phyloP scores from a whole-genome alignment of 441 rosid genomes.

The Adansonia madagascariensis region DNA sequence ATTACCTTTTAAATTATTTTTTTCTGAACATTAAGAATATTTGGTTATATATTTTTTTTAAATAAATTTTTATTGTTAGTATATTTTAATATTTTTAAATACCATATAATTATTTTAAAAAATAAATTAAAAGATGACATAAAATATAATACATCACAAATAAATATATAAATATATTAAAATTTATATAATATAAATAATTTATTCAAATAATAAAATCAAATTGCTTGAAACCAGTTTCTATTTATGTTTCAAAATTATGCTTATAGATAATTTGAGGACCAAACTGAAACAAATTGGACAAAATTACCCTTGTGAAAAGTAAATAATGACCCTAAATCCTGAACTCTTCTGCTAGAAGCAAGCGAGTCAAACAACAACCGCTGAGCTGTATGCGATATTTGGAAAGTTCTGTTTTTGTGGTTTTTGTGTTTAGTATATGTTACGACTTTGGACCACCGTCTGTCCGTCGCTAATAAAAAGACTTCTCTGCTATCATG shows the following conservation, averaged over 20 bases:
- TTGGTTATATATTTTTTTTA: not conserved
- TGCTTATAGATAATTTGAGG: not conserved
- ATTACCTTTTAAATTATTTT: slow-evolving; percentile 30
- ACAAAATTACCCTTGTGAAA: slow-evolving; percentile 33
- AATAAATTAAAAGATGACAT: too few species aligned
- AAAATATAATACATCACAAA: too few species aligned
- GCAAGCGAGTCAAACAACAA: slow-evolving; percentile 21
- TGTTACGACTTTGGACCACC: slow-evolving; percentile 56
- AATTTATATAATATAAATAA: too few species aligned
- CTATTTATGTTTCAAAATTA: not conserved
- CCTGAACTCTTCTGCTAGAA: slow-evolving; percentile 37
- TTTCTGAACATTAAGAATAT: not conserved
- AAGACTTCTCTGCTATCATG: not conserved
- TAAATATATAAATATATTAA: too few species aligned
- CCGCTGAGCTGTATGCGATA: not conserved
- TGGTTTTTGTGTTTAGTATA: slow-evolving; percentile 6
- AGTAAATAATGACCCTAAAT: not conserved
- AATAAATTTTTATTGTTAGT: too few species aligned
- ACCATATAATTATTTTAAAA: too few species aligned
- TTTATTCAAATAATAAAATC: too few species aligned
- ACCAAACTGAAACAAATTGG: not conserved
- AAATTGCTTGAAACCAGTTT: not conserved
- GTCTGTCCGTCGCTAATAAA: slow-evolving; percentile 43
- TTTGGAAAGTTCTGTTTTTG: slow-evolving; percentile 32
- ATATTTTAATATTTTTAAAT: too few species aligned